Base-by-base conservation (phyloP, 345 rosid species). In the Linum lewisii region DNA sequence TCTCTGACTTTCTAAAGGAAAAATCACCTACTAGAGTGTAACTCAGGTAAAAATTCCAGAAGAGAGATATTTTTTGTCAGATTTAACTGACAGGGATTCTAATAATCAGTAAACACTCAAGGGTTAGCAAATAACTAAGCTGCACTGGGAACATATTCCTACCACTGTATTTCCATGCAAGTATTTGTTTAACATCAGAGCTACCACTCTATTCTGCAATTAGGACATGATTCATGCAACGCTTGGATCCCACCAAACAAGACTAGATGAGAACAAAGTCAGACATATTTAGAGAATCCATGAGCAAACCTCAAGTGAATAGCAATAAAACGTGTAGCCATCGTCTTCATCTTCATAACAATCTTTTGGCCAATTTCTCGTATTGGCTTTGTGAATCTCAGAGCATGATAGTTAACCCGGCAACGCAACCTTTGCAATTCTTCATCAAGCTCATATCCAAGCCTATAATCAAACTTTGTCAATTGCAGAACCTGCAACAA, bases 401-500 rank as follows among this genome's bases (percentile, higher is more conserved):
- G 76, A 38, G 96, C 96, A 52, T 90, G 96, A 63, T 84, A 94
- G 68, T 94, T 94, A 34, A 83, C 96, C 49, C 87, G 87, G 76
- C 99, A 94, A 3, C 99, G 95, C 84, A 94, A 66, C 74, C 78
- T 94, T 65, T 90, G 99, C 63, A 85, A 83, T 66, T 87, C 90
- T 58, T 78, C 93, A 24, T 94, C 96, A 60, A 94, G 80, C 75
- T 94, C 77, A 72, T 66, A 90, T 58, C 97, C 85, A 70, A 90
- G 96, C 76, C 99, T 84, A 70, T 82, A 94, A 75, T 94, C 99
- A 71, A 94, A 94, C 87, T 94, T 94, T 6, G 96, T 90, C 84
- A 94, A 76, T 54, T 94, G 99, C 66, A 94, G 79, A 75, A 87
- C 99, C 99, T 94, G 86, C 75, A 75, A 75, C 54, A 70, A 29